Base-by-base conservation (phyloP, 208 protist species). In the Crithidia thermophila region DNA sequence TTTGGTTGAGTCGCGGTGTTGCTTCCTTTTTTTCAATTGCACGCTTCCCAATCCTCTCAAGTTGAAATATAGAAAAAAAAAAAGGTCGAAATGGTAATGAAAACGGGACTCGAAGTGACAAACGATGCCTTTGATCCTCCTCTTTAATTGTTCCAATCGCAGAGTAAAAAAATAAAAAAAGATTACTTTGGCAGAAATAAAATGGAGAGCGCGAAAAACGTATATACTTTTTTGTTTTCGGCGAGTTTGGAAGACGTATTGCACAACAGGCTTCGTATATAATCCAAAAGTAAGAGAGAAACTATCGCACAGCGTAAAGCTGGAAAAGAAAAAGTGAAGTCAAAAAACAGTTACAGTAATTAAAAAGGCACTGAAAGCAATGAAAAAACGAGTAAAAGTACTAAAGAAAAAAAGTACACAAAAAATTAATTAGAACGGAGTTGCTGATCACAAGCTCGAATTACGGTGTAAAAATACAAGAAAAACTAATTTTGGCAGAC, bases 351-450 rank as follows among this genome's bases (percentile, higher is more conserved):
- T 21, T n/a, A 11, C 14, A n/a, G 46, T 51, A 9, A 51, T 21
- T 28, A 51, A 27, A 18, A 51, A 27, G n/a, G 33, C 37, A 34
- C 8, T 14, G 21, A 23, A 27, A 58, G 9, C 36, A 27, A 16
- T 6, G 30, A 58, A 42, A 25, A 58, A 42, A n/a, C 30, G 30
- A 13, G 36, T 43, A 37, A 21, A 59, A 31, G 20, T 18, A 34
- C 18, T 59, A 8, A 13, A 45, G 37, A 45, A 57, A 59, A 58
- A 58, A 50, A 36, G 21, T 23, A 37, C 9, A 27, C 36, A 58
- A 42, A 13, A 3, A 42, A 58, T 25, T 4, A 37, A 23, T 42
- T 28, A 42, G n/a, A 33, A 28, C 14, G 10, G 8, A 55, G 11
- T 18, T 27, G 10, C 6, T 34, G 49, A n/a, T n/a, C n/a, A n/a